phyloP scores from a whole-genome alignment of 768 basidiomycete genomes.

The Tylopilus plumbeoviolaceoides region DNA sequence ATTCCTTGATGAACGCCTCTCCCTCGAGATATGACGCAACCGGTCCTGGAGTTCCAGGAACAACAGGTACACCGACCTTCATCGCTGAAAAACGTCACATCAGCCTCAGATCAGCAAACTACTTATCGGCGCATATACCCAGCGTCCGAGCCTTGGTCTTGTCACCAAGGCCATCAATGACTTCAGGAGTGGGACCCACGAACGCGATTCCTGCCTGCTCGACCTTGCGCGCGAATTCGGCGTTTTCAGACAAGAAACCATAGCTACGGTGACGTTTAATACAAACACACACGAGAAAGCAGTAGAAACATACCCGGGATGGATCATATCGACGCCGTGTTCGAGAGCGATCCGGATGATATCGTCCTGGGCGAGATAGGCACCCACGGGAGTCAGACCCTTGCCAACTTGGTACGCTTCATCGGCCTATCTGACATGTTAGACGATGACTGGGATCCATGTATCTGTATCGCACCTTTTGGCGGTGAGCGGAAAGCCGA shows the following conservation, averaged over 20 bases:
- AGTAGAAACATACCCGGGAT: constrained; percentile 69
- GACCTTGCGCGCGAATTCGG: constrained; percentile 94
- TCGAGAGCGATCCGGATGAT: constrained; percentile 96
- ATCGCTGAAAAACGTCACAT: constrained; percentile 52
- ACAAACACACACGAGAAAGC: not conserved
- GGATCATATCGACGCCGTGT: constrained; percentile 99
- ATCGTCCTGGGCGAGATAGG: constrained; percentile 96
- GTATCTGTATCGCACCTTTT: constrained; percentile 73
- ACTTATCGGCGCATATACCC: constrained; percentile 41
- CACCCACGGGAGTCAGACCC: constrained; percentile 92
- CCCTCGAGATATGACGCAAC: constrained; percentile 79
- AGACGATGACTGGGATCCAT: constrained; percentile 8
- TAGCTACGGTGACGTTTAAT: constrained; percentile 50
- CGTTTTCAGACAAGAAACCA: constrained; percentile 97
- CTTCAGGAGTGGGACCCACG: constrained; percentile 92
- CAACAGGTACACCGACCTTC: constrained; percentile 89
- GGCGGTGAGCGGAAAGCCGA: constrained; percentile 93
- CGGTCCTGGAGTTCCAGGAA: constrained; percentile 96
- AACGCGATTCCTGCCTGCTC: constrained; percentile 97
- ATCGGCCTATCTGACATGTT: constrained; percentile 61
- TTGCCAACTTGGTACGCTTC: constrained; percentile 98
- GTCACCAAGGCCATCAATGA: constrained; percentile 96
- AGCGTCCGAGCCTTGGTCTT: constrained; percentile 96
- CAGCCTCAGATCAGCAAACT: not conserved
- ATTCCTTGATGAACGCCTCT: constrained; percentile 86